Evolutionary conservation across 1,284 basidiomycete species (phyloP), one percentile per base, ranked within the genome.

Genomic region (Exsudoporus floridanus): DNA sequence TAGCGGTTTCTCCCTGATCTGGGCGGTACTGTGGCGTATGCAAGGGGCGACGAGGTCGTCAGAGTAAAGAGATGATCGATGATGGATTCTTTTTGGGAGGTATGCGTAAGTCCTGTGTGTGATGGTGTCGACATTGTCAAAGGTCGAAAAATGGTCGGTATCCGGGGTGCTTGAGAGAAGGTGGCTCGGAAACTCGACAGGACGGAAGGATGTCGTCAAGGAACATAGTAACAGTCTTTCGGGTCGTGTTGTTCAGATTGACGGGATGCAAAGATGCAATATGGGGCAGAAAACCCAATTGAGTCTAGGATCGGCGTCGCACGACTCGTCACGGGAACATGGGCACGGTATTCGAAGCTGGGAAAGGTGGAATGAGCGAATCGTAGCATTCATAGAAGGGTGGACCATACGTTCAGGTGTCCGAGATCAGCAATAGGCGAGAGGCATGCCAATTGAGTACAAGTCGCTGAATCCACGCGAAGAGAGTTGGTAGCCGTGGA

Each of bases 1-100:
- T 50, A 46, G 50, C 16, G 16, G 27, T 50, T 52, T 31, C 44
- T 50, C 27, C 7, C 34, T 2, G 30, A 47, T 63, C 37, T 18
- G 27, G 21, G 10, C 3, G 23, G 23, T 23, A 23, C 23, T 23
- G 23, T 5, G 23, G 23, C 5, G 23, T 23, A 23, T 49, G 51
- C 42, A 52, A 25, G 5, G 4, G 12, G 33, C 13, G 28, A 47
- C 12, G 13, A 41, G 16, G 31, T 45, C n/a, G 34, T 58, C 25
- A 16, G 42, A 44, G 25, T 14, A 19, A 18, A 13, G 35, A 16
- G 27, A 46, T 27, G 25, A 38, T 33, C 14, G 42, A 54, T 52
- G 8, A 5, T 51, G 37, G 42, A 13, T 21, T 38, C 28, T 12
- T 21, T 21, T 28, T 48, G 36, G 14, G 46, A 46, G 45, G 39